A percentile compares a stretch with the other conserved stretches of the same genome.
Conservation (phyloP, 164 flowering plant genomes). For the Aristolochia californica region DNA sequence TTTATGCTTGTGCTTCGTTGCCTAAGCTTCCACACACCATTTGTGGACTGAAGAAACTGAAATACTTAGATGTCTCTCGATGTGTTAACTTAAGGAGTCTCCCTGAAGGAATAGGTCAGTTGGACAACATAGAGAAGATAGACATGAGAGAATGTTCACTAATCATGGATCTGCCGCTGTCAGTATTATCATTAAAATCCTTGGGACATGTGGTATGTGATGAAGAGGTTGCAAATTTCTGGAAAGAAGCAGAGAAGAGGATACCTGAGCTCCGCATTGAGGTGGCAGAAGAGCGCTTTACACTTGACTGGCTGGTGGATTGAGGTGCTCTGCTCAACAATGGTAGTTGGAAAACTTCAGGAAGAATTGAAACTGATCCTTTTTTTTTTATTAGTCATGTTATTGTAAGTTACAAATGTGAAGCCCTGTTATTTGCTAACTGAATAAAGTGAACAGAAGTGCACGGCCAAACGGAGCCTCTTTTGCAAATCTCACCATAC, state of each 20-base stretch:
- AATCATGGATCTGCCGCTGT: conserved; percentile 35
- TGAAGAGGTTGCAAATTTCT: conserved; percentile 42
- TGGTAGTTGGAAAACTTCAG: no score
- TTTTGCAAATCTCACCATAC: no score
- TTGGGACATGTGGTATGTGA: conserved; percentile 54
- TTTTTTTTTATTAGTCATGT: no score
- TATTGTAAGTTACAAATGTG: no score
- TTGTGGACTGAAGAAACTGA: conserved; percentile 29
- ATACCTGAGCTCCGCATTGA: conserved; percentile 38
- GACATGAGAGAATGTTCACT: conserved; percentile 70
- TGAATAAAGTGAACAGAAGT: no score
- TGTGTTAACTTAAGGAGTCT: conserved; percentile 52
- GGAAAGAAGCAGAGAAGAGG: conserved; percentile 39
- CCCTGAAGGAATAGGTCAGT: conserved; percentile 42
- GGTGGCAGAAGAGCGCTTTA: conserved; percentile 38
- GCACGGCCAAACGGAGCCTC: no score
- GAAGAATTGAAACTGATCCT: no score
- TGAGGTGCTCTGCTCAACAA: conserved; percentile 5
- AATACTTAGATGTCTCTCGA: conserved; percentile 59
- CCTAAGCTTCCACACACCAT: conserved; percentile 40
- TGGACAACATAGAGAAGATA: conserved; percentile 51
- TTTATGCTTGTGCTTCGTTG: conserved; percentile 52
- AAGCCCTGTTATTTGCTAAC: no score
- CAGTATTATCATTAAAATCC: conserved; percentile 23
- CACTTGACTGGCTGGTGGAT: conserved; percentile 55